Conservation (phyloP, 1,139 yeast species). For the Trichomonascaceae sp. region DNA sequence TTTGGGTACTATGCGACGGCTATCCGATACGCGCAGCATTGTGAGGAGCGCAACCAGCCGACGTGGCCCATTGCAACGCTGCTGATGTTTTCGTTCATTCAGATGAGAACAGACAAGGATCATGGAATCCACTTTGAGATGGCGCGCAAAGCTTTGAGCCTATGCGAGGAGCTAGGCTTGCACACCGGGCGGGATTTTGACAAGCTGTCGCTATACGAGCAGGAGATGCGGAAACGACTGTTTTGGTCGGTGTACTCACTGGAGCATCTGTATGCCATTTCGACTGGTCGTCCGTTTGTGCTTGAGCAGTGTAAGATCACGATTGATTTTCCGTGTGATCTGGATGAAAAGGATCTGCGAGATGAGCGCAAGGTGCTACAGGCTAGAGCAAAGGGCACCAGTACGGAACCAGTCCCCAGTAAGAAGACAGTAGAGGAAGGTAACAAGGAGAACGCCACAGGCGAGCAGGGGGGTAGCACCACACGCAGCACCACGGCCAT, state of each 20-base stretch:
- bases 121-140: slow-evolving; percentile 38
- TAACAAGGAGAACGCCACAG: slow-evolving; percentile 2
- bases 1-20: slow-evolving; percentile 43
- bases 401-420: slow-evolving; percentile 1
- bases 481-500: slow-evolving; percentile 11
- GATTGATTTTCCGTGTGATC: slow-evolving; percentile 31
- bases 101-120: slow-evolving; percentile 45
- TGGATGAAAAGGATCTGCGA: slow-evolving; percentile 14
- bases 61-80: slow-evolving; percentile 37
- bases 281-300: slow-evolving; percentile 41
- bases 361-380: slow-evolving; percentile 9
- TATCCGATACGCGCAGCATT: slow-evolving; percentile 37
- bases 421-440: neutral
- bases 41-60: slow-evolving; percentile 26
- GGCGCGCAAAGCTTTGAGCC: slow-evolving; percentile 35
- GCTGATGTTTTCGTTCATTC: slow-evolving; percentile 36
- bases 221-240: slow-evolving; percentile 33
- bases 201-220: slow-evolving; percentile 16
- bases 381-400: slow-evolving; percentile 5
- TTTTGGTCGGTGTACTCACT: slow-evolving; percentile 48
- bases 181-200: slow-evolving; percentile 13
- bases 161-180: slow-evolving; percentile 16
- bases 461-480: neutral
- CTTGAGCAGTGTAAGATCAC: slow-evolving; percentile 35
- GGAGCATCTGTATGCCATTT: slow-evolving; percentile 43